phyloP scores from a whole-genome alignment of 805 yeast species.

The Cyberlindnera saturnus region DNA sequence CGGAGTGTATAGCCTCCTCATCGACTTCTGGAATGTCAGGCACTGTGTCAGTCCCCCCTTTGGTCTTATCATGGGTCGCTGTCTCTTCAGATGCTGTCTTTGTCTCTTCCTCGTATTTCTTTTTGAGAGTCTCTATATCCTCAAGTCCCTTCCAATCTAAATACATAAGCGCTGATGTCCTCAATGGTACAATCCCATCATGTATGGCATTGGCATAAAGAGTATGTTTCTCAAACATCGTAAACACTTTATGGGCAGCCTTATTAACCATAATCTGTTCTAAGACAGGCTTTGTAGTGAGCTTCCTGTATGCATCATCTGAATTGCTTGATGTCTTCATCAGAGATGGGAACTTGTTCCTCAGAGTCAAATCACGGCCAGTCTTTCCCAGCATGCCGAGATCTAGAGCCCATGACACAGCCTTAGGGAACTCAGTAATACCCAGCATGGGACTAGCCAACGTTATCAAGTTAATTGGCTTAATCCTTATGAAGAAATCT shows the following conservation, averaged over 20 bases:
- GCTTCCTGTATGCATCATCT: constrained; percentile 7
- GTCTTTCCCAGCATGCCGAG: constrained; percentile 89
- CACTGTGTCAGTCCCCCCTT: constrained; percentile 5
- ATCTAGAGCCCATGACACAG: constrained; percentile 76
- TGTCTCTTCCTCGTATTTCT: constrained; percentile 12
- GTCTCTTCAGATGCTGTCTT: not conserved
- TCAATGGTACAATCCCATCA: constrained; percentile 93
- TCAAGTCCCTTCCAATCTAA: constrained; percentile 77
- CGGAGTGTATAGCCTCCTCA: no score
- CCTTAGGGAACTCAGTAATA: constrained; percentile 81
- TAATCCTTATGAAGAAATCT: constrained; percentile 54
- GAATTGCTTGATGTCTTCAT: constrained; percentile 6
- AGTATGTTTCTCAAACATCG: constrained; percentile 63
- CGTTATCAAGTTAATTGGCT: constrained; percentile 75
- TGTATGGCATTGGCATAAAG: constrained; percentile 84
- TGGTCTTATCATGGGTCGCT: not conserved
- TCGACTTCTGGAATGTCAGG: constrained; percentile 7
- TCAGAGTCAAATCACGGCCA: constrained; percentile 82
- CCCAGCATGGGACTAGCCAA: constrained; percentile 90
- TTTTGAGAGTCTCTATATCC: constrained; percentile 34
- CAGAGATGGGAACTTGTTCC: constrained; percentile 29
- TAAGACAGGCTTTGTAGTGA: constrained; percentile 53
- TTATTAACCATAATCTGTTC: constrained; percentile 73
- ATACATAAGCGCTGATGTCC: constrained; percentile 82
- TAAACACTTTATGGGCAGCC: constrained; percentile 51